A percentile compares a stretch with the other conserved stretches of the same genome.
These are phyloP conservation scores for Saccharomycopsis selenospora DNA, from an alignment of 805 yeast species.

Conservation along the genomic window DNA sequence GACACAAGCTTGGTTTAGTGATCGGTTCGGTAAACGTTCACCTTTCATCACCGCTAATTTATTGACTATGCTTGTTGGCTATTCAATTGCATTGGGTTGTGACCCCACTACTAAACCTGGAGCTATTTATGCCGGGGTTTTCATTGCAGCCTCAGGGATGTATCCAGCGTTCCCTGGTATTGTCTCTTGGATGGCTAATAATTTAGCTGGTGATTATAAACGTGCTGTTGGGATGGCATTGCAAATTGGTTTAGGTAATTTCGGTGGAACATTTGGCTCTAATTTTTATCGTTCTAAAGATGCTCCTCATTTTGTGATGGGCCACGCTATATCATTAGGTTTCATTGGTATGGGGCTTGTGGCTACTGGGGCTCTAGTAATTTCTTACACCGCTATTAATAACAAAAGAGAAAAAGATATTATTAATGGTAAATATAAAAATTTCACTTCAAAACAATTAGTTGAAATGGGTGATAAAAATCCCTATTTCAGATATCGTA, in stretches of 20 bases:
- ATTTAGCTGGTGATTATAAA: constrained; percentile 31
- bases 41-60: constrained; percentile 27
- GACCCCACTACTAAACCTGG: constrained; percentile 25
- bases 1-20: constrained; percentile 27
- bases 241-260: constrained; percentile 34
- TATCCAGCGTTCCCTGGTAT: constrained; percentile 29
- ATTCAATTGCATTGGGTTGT: constrained; percentile 26
- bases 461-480: constrained; percentile 35
- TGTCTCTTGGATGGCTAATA: constrained; percentile 33
- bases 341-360: constrained; percentile 29
- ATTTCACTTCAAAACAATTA: constrained; percentile 27
- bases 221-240: constrained; percentile 34
- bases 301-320: constrained; percentile 27
- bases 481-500: constrained; percentile 32
- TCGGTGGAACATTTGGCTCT: constrained; percentile 32
- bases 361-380: constrained; percentile 22
- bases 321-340: constrained; percentile 30
- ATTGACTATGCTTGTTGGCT: constrained; percentile 30
- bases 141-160: constrained; percentile 28
- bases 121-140: constrained; percentile 29
- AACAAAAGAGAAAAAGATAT: constrained; percentile 25
- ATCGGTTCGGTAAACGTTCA: constrained; percentile 27
- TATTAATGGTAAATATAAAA: constrained; percentile 29
- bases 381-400: constrained; percentile 26
- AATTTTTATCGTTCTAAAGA: constrained; percentile 29